Evolutionary conservation across 2,329 filamentous ascomycete genomes (phyloP).

Genomic region (Trichoderma breve): DNA sequence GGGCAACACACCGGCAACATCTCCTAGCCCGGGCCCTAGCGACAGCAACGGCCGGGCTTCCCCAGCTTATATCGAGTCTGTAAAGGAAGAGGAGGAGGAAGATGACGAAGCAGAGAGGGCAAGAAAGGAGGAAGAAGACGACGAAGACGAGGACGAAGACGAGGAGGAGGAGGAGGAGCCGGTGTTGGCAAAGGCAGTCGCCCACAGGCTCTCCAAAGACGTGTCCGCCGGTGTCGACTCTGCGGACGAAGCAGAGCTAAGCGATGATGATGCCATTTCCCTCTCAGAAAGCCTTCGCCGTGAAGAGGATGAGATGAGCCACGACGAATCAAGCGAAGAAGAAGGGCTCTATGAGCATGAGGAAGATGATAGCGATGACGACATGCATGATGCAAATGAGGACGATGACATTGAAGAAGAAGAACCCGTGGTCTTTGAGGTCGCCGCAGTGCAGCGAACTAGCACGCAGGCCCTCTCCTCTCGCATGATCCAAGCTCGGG

Average conservation of each 20-base stretch:
- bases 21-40: slow-evolving; percentile 53
- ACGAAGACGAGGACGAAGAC: background rate
- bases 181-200: slow-evolving; percentile 48
- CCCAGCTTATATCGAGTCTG: slow-evolving; percentile 38
- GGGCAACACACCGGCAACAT: slow-evolving; percentile 53
- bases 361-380: slow-evolving; percentile 20
- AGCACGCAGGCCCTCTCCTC: slow-evolving; percentile 58
- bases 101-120: slow-evolving; percentile 60
- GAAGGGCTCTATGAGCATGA: slow-evolving; percentile 21
- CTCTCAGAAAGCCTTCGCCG: slow-evolving; percentile 20
- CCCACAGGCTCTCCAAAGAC: slow-evolving; percentile 39
- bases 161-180: slow-evolving; percentile 37
- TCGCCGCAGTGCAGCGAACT: slow-evolving; percentile 57
- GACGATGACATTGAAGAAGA: slow-evolving; percentile 53
- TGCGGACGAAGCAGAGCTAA: slow-evolving; percentile 25
- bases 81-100: slow-evolving; percentile 49
- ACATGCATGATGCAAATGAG: slow-evolving; percentile 41
- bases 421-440: slow-evolving; percentile 68
- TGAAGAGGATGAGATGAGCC: slow-evolving; percentile 24
- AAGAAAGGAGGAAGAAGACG: slow-evolving; percentile 40
- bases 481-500: slow-evolving; percentile 67
- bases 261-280: background rate
- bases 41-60: slow-evolving; percentile 46
- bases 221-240: slow-evolving; percentile 25
- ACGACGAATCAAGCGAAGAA: slow-evolving; percentile 26